These are phyloP conservation scores for Camelina laxa DNA, from an alignment of 345 rosid genomes.

Conservation along the genomic window DNA sequence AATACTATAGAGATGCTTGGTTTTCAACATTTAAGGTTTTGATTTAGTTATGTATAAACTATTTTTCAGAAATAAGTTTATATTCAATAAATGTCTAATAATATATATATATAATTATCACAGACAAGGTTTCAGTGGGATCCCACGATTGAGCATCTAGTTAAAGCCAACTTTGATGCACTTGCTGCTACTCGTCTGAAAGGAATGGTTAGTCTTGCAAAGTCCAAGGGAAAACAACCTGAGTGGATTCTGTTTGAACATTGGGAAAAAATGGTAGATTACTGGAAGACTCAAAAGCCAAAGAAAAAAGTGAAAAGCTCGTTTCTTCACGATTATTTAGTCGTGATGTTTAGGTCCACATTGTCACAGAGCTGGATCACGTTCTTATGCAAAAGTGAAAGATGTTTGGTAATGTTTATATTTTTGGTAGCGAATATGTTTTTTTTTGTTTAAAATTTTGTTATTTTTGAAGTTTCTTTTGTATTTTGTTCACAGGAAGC, in stretches of 20 bases:
- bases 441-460: not conserved
- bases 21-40: conserved; percentile 6
- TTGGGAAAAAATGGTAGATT: not conserved
- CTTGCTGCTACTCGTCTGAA: not conserved
- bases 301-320: not conserved
- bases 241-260: not conserved
- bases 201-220: conserved; percentile 22
- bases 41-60: not conserved
- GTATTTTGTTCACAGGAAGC: not conserved
- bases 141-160: not conserved
- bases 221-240: not conserved
- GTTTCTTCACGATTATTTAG: not conserved
- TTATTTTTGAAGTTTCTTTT: not conserved
- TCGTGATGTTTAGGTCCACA: conserved; percentile 2
- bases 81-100: not conserved
- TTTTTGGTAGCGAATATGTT: not conserved
- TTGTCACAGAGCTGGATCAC: not conserved
- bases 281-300: not conserved
- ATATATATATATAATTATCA: too few species aligned
- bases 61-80: not conserved
- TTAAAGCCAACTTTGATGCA: conserved; percentile 12
- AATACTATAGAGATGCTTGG: not conserved
- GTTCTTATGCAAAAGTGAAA: not conserved
- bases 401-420: not conserved
- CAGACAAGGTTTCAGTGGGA: conserved; percentile 24